A percentile compares a stretch with the other conserved stretches of the same genome.
Conservation (phyloP, 2,329 filamentous ascomycete genomes). For the Tolypocladium sp. region DNA sequence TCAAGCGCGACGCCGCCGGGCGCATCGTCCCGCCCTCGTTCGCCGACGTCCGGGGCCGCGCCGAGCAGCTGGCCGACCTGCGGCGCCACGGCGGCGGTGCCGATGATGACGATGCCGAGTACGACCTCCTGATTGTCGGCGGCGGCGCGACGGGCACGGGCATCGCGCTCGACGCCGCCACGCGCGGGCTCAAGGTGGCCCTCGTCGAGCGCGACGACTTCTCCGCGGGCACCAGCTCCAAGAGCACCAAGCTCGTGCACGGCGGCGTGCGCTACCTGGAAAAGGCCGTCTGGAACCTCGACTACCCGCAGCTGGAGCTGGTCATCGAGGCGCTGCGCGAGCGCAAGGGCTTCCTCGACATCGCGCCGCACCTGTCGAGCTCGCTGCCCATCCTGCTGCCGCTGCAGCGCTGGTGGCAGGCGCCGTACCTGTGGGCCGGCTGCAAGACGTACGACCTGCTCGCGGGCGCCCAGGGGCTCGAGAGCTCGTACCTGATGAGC, state of each 20-base stretch:
- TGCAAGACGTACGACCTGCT: constrained; percentile 76
- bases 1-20: constrained; percentile 25
- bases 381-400: constrained; percentile 81
- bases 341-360: constrained; percentile 75
- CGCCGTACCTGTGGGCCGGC: constrained; percentile 62
- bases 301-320: constrained; percentile 73
- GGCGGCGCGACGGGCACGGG: constrained; percentile 72
- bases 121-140: constrained; percentile 72
- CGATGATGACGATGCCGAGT: constrained; percentile 42
- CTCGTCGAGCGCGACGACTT: constrained; percentile 80
- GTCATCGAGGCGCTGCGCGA: constrained; percentile 77
- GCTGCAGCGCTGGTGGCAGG: constrained; percentile 75
- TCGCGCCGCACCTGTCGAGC: constrained; percentile 70
- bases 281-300: constrained; percentile 78
- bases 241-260: constrained; percentile 82
- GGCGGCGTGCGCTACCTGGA: constrained; percentile 78
- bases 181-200: constrained; percentile 69
- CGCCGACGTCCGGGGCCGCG: constrained; percentile 21
- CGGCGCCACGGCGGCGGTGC: constrained; percentile 18
- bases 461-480: constrained; percentile 72
- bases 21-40: constrained; percentile 29
- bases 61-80: constrained; percentile 30
- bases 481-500: constrained; percentile 74
- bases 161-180: constrained; percentile 73
- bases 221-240: constrained; percentile 71